Evolutionary conservation across 73 alveolate genomes (phyloP), one percentile per base, ranked within the genome.

Genomic region (Paramecium sonneborni): DNA sequence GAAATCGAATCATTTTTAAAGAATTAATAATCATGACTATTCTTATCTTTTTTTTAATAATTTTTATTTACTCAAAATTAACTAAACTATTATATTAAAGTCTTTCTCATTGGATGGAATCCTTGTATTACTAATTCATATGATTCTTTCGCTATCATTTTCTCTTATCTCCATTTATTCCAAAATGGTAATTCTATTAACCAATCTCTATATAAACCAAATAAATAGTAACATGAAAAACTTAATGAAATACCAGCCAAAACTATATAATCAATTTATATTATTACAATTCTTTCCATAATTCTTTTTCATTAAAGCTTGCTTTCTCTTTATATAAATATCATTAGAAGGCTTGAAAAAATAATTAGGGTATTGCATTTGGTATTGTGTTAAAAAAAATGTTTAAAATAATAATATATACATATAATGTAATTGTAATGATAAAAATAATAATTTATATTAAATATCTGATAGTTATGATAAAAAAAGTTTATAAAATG

Each of bases 1-100:
- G 95, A 91, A 37, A 69, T 88, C n/a, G 85, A 88, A 43, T n/a
- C 18, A 26, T 44, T 88, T 24, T 38, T 44, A 26, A 84, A 44
- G 68, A 52, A 52, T 52, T n/a, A 52, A 1, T 9, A 52, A 8
- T n/a, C n/a, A n/a, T 52, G 68, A 52, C 18, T 48, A 35, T 35
- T 35, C 43, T 35, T 4, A 35, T 4, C 43, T 35, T 35, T 35
- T 35, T 35, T 4, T 35, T 35, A 4, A 35, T 35, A 4, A 35
- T n/a, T n/a, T n/a, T n/a, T n/a, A n/a, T n/a, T n/a, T n/a, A n/a
- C n/a, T n/a, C n/a, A n/a, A n/a, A n/a, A n/a, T n/a, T n/a, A n/a
- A n/a, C n/a, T n/a, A n/a, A n/a, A n/a, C n/a, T n/a, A n/a, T n/a
- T n/a, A n/a, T 68, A 68, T 68, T 67, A 68, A 15, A 18, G n/a